These are phyloP conservation scores for Neophaeococcomyces aloes DNA, from an alignment of 2,329 filamentous ascomycete genomes.

Conservation along the genomic window DNA sequence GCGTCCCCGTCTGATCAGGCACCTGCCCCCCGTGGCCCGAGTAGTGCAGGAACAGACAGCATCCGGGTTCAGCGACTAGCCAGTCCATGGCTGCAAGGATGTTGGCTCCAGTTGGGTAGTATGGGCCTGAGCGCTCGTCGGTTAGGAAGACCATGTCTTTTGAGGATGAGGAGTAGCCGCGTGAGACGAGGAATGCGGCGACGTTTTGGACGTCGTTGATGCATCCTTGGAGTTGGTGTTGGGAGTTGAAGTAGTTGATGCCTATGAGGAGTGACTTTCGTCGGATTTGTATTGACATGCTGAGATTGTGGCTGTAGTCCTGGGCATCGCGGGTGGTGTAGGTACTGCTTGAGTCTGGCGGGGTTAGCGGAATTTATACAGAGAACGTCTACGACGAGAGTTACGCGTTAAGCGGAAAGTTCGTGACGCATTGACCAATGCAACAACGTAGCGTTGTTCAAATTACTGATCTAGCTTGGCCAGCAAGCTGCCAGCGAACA, in stretches of 20 bases:
- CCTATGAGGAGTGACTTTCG: slow-evolving; percentile 43
- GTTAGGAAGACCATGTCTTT: slow-evolving; percentile 37
- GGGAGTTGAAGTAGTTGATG: slow-evolving; percentile 40
- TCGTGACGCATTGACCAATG: no score
- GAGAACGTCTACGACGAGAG: no score
- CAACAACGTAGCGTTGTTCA: no score
- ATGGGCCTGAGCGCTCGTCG: slow-evolving; percentile 27
- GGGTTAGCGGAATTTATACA: no score
- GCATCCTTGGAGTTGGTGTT: slow-evolving; percentile 39
- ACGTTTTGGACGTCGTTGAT: slow-evolving; percentile 42
- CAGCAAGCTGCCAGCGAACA: no score
- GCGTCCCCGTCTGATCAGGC: slow-evolving; percentile 23
- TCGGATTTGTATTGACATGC: slow-evolving; percentile 9
- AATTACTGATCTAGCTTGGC: no score
- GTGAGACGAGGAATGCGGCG: slow-evolving; percentile 35
- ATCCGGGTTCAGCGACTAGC: slow-evolving; percentile 44
- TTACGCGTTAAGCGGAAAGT: no score
- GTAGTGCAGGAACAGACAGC: slow-evolving; percentile 46
- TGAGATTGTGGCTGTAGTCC: not conserved
- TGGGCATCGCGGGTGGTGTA: not conserved
- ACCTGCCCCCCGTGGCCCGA: slow-evolving; percentile 50
- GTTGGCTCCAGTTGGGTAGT: slow-evolving; percentile 34
- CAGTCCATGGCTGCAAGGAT: slow-evolving; percentile 47
- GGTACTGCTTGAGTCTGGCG: not conserved
- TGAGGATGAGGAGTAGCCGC: slow-evolving; percentile 33